These are phyloP conservation scores for Tolypocladium ovalisporum DNA, from an alignment of 2,329 filamentous ascomycete species.

Conservation along the genomic window DNA sequence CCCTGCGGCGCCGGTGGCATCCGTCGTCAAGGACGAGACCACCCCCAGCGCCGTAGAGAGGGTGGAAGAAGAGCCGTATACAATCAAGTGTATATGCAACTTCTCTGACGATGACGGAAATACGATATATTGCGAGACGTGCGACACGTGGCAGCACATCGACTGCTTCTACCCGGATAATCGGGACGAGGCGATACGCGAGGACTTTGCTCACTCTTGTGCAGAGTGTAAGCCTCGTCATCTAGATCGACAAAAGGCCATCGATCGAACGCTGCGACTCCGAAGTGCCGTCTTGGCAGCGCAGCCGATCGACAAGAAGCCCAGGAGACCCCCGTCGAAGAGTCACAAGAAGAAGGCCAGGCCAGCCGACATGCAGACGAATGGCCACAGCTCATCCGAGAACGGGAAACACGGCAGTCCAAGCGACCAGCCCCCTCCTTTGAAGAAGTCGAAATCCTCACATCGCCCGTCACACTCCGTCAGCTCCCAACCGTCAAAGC, in stretches of 20 bases:
- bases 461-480: conserved; percentile 72
- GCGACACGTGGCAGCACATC: conserved; percentile 97
- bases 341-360: conserved; percentile 83
- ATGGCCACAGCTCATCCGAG: conserved; percentile 54
- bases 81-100: conserved; percentile 95
- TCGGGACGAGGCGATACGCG: conserved; percentile 58
- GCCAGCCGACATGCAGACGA: conserved; percentile 54
- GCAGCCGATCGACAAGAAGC: conserved; percentile 54
- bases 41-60: conserved; percentile 35
- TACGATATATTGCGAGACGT: conserved; percentile 91
- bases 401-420: conserved; percentile 35
- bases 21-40: conserved; percentile 28
- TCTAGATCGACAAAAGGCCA: conserved; percentile 64
- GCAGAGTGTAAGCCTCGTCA: conserved; percentile 73
- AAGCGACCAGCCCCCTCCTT: conserved; percentile 39
- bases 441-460: conserved; percentile 72
- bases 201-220: conserved; percentile 72
- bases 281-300: conserved; percentile 26
- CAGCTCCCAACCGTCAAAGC: conserved; percentile 54
- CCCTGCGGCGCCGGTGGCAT: conserved; percentile 20
- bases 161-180: conserved; percentile 83
- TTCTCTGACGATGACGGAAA: conserved; percentile 93
- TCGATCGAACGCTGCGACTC: conserved; percentile 57
- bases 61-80: conserved; percentile 70
- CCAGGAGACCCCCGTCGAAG: conserved; percentile 66